Base-by-base conservation (phyloP, 345 rosid genomes). In the Durio zibethinus region DNA sequence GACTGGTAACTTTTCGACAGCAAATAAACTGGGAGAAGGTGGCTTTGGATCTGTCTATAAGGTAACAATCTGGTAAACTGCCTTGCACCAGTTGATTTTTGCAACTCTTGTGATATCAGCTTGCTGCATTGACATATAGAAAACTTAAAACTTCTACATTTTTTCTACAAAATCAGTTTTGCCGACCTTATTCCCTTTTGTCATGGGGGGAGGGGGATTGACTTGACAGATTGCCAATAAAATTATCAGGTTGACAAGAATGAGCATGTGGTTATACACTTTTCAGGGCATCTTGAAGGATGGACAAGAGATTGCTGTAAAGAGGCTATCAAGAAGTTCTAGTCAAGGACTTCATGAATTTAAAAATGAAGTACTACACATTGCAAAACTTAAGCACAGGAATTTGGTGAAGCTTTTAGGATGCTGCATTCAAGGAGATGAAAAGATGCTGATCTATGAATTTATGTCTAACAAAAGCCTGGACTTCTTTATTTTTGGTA, bases 11-110 rank as follows among this genome's bases (percentile, higher is more conserved):
- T 85, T 85, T 56, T 77, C 83, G 4, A 11, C 4, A 1, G 27
- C 29, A 4, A 83, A 77, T 47, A 83, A 76, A 77, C 72, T 85
- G 11, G 88, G 88, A 50, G 81, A 81, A 59, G 86, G 84, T 42
- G 86, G 88, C 25, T 85, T 81, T 54, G 88, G 86, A 64, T 74
- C 82, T 25, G 86, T 85, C 15, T 83, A 78, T 72, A 85, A 82
- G 87, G 87, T 85, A 74, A 68, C 43, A 64, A 23, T 63, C n/a
- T 62, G 15, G 31, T 25, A 21, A 15, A 18, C n/a, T 48, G 16
- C 6, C 21, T 1, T 0, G n/a, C 14, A 2, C 52, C 52, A 15
- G 4, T 12, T 47, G 4, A 15, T 11, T 11, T 47, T 12, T 50
- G 56, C 21, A 50, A 50, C 56, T 48, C 54, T 50, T 50, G 5